Conservation (phyloP, 768 basidiomycete genomes). For the Tremella yokohamensis region DNA sequence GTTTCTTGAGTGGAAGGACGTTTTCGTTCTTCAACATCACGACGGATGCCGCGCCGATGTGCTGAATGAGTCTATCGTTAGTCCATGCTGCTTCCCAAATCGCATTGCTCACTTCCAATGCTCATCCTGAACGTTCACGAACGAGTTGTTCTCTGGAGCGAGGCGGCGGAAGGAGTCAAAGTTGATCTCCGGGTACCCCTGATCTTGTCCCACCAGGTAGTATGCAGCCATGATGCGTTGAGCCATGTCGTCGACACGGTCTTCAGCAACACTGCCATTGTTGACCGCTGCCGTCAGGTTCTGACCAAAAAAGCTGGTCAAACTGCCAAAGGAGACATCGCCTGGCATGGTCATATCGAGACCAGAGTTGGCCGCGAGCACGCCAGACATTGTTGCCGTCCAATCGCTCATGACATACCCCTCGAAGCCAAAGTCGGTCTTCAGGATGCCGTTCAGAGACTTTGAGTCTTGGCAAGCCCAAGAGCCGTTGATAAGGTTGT, state of each 20-base stretch:
- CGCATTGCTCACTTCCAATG: conserved; percentile 55
- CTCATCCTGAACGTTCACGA: conserved; percentile 62
- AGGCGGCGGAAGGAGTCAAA: conserved; percentile 58
- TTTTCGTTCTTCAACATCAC: conserved; percentile 72
- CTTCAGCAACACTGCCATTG: conserved; percentile 66
- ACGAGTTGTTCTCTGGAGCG: conserved; percentile 41
- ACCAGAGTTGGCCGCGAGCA: conserved; percentile 35
- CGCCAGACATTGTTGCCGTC: conserved; percentile 44
- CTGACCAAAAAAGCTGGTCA: conserved; percentile 58
- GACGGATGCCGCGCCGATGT: conserved; percentile 69
- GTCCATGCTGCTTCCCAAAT: not conserved
- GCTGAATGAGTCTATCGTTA: conserved; percentile 57
- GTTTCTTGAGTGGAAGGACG: conserved; percentile 58
- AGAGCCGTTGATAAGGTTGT: conserved; percentile 50
- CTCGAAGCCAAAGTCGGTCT: conserved; percentile 52
- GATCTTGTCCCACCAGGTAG: conserved; percentile 49
- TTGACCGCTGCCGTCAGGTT: conserved; percentile 67
- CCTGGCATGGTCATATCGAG: conserved; percentile 53
- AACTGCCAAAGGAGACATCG: conserved; percentile 42
- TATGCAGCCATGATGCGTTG: conserved; percentile 62
- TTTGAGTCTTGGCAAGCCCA: conserved; percentile 50
- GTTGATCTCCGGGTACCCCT: conserved; percentile 62
- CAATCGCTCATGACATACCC: conserved; percentile 51
- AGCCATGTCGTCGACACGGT: conserved; percentile 61
- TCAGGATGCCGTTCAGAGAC: conserved; percentile 49